These are phyloP conservation scores for Boletus semigastroideus DNA, from an alignment of 1,284 basidiomycete species.

Conservation along the genomic window DNA sequence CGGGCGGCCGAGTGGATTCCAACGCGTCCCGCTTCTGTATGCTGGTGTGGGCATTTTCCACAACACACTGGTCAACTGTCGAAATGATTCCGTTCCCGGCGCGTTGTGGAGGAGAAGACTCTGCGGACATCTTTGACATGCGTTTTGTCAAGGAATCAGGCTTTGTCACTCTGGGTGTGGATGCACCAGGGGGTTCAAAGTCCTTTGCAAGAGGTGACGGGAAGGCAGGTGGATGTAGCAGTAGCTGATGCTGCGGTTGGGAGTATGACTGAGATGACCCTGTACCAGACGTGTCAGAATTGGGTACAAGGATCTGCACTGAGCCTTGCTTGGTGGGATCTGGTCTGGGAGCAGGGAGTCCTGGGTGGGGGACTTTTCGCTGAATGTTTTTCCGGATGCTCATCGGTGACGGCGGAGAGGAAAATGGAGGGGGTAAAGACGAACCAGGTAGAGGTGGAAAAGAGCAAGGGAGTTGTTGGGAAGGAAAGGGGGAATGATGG, in stretches of 20 bases:
- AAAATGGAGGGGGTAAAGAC: constrained; percentile 5
- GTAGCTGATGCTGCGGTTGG: constrained; percentile 18
- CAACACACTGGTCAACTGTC: not conserved
- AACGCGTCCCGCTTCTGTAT: not conserved
- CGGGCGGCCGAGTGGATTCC: not conserved
- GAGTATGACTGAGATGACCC: constrained; percentile 27
- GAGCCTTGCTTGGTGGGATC: constrained; percentile 22
- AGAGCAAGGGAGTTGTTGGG: constrained; percentile 11
- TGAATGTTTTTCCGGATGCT: constrained; percentile 24
- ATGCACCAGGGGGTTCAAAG: constrained; percentile 19
- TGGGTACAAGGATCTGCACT: constrained; percentile 31
- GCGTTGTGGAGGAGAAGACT: not conserved
- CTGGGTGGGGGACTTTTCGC: constrained; percentile 30
- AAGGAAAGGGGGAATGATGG: constrained; percentile 1
- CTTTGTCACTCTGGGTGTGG: constrained; percentile 17
- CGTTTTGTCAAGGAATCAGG: not conserved
- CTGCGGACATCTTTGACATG: constrained; percentile 6
- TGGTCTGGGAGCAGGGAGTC: constrained; percentile 2
- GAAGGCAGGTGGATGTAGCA: constrained; percentile 10
- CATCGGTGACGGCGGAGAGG: constrained; percentile 8
- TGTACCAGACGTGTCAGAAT: constrained; percentile 31
- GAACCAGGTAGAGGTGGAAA: constrained; percentile 15
- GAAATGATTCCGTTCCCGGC: not conserved
- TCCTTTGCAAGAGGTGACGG: constrained; percentile 17
- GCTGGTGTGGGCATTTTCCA: not conserved